Evolutionary conservation across 495 filamentous ascomycete genomes (phyloP), one percentile per base, ranked within the genome.

Genomic region (Neohortaea acidophila): DNA sequence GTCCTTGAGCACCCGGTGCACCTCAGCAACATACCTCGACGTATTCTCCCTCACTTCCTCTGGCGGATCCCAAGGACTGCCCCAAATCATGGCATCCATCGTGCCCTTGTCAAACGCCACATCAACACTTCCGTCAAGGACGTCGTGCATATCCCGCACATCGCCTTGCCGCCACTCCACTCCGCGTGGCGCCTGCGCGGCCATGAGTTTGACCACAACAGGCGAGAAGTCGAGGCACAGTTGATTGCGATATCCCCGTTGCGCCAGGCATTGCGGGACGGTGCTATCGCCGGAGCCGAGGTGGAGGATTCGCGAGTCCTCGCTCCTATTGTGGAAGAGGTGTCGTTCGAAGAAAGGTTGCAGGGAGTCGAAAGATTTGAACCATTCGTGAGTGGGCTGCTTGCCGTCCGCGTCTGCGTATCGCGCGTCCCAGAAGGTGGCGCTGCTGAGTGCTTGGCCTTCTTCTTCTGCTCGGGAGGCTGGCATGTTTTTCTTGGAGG

Each of bases 21-120:
- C 69, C 59, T 77, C 69, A 21, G 59, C 44, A 9, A 74, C 54
- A 44, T 77, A 76, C 27, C 43, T 51, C 4, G 53, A 47, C 7
- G 62, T 67, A 45, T 72, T 72, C 9, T 64, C 49, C 38, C 50
- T 58, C 1, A 75, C 70, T 8, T 67, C 60, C 1, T 64, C 57
- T 6, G 68, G 67, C 4, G 72, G 69, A 47, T 63, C 65, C 72
- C 70, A 74, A 0, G 63, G 59, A 33, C 60, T 67, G 4, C 73
- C 70, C 36, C 69, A 59, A 14, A 79, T 64, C 65, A 77, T 73
- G 23, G 67, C 70, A 45, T 77, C 74, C 1, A 77, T 57, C 2
- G 72, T 75, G 3, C 62, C 67, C 48, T 78, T 78, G 45, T 77
- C 70, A 41, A 79, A 68, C 14, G 69, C 69, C 17, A 75, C 57